phyloP scores from a whole-genome alignment of 1,284 basidiomycete species.

The Pterula multifida region DNA sequence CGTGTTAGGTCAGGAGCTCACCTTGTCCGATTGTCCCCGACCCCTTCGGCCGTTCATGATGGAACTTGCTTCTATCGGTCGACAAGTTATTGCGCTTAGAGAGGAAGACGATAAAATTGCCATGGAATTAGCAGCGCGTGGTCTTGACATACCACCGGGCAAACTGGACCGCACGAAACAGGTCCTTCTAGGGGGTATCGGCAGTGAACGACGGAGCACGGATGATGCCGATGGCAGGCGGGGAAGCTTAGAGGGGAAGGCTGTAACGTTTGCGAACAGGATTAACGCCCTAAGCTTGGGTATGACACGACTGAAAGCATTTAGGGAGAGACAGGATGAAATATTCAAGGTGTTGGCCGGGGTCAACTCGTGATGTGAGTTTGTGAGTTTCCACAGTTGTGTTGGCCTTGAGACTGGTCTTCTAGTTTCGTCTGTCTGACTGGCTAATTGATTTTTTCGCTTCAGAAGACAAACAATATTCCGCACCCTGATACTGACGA shows the following conservation, averaged over 20 bases:
- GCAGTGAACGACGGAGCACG: conserved; percentile 19
- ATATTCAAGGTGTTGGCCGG: conserved; percentile 60
- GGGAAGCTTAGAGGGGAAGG: conserved; percentile 43
- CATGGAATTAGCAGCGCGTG: conserved; percentile 32
- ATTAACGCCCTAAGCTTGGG: conserved; percentile 60
- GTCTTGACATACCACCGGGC: conserved; percentile 32
- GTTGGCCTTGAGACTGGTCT: too few species aligned
- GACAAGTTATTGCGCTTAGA: conserved; percentile 33
- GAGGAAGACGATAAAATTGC: conserved; percentile 45
- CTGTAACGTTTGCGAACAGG: conserved; percentile 59
- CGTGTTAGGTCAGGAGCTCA: conserved; percentile 39
- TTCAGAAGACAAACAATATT: too few species aligned
- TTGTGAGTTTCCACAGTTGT: too few species aligned
- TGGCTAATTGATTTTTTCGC: too few species aligned
- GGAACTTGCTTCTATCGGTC: conserved; percentile 51
- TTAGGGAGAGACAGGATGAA: conserved; percentile 56
- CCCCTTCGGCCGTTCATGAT: conserved; percentile 54
- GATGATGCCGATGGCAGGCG: conserved; percentile 22
- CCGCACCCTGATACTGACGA: too few species aligned
- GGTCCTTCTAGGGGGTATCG: conserved; percentile 51
- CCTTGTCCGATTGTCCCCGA: conserved; percentile 42
- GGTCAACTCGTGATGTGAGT: conserved; percentile 9
- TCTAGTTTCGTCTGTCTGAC: too few species aligned
- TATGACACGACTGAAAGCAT: conserved; percentile 56
- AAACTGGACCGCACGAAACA: conserved; percentile 46